Base-by-base conservation (phyloP, 495 filamentous ascomycete species). In the Thozetella sp. region DNA sequence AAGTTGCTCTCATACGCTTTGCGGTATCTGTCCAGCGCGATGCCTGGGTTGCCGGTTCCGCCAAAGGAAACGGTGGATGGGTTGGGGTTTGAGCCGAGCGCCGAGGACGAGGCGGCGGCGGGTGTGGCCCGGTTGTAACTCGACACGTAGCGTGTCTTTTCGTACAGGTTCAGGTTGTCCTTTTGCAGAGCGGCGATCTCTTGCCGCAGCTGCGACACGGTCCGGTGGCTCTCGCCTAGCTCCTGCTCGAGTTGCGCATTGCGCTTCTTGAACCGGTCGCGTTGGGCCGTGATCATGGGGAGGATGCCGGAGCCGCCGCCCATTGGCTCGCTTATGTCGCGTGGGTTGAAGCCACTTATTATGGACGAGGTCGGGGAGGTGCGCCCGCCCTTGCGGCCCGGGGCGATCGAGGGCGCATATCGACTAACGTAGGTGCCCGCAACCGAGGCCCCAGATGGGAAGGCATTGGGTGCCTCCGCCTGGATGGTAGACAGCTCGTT, bases 181-280 rank as follows among this genome's bases (percentile, higher is more conserved):
- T 93, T 95, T 69, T 98, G 95, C 13, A 99, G 80, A 12, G 92
- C 89, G 43, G 93, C 88, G 63, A 99, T 86, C 67, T 99, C 95
- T 59, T 94, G 91, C 17, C 96, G 88, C 25, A 98, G 81, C 11
- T 93, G 89, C 22, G 94, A 93, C 24, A 98, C 88, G 0, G 86
- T 89, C 40, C 80, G 84, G 68, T 98, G 91, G 54, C 82, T 78
- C 58, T 95, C 93, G 6, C 91, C 91, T 20, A 98, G 81, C 65
- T 98, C 93, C 51, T 91, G 86, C 72, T 98, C 96, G 46, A 99
- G 85, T 68, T 98, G 91, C 1, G 88, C 74, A 60, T 96, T 98
- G 63, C 93, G 89, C 80, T 96, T 92, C 81, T 97, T 98, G 84
- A 99, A 99, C 45, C 95, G 91, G 73, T 99, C 95, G 60, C 95